Evolutionary conservation across 1,284 basidiomycete genomes (phyloP), one percentile per base, ranked within the genome.

Genomic region (Pyrrhoderma lamaoense): DNA sequence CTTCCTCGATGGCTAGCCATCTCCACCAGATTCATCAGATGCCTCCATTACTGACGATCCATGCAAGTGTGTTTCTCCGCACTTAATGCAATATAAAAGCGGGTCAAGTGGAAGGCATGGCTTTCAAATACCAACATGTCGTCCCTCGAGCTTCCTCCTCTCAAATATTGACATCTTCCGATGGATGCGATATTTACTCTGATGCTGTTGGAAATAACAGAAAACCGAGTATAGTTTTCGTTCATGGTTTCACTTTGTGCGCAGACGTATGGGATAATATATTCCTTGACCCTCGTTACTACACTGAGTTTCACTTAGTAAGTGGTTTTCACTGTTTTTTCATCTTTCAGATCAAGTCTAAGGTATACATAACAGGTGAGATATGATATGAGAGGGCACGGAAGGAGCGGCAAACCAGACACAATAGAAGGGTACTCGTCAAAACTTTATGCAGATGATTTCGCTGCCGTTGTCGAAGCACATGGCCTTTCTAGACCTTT

Each of bases 401-500:
- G 52, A 21, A 40, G 52, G 13, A 54, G 52, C 23, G 47, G 42
- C 18, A 54, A 54, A 27, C 52, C 52, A 11, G 36, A 44, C 37
- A 45, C 40, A 11, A 36, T 19, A 1, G 52, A 43, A 39, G 47
- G 47, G 5, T 54, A 49, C 19, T 21, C 35, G 2, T 54, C 53
- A n/a, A 40, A 51, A 8, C 48, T 42, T n/a, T 51, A 19, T 40
- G 53, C 53, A 16, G 52, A 54, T 16, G 52, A 54, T 25, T 54
- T 54, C 25, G 34, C 48, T 9, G 53, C 23, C 19, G 43, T 54
- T 5, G 23, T 45, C 37, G 42, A 39, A 14, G 48, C 42, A 3
- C 50, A 50, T 42, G 56, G 58, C 5, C 51, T 71, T 49, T 51
- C 51, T 21, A 64, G 60, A 52, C 69, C 71, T n/a, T 65, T 68